Evolutionary conservation across 768 basidiomycete genomes (phyloP), one percentile per base, ranked within the genome.

Genomic region (Lactarius indigo): DNA sequence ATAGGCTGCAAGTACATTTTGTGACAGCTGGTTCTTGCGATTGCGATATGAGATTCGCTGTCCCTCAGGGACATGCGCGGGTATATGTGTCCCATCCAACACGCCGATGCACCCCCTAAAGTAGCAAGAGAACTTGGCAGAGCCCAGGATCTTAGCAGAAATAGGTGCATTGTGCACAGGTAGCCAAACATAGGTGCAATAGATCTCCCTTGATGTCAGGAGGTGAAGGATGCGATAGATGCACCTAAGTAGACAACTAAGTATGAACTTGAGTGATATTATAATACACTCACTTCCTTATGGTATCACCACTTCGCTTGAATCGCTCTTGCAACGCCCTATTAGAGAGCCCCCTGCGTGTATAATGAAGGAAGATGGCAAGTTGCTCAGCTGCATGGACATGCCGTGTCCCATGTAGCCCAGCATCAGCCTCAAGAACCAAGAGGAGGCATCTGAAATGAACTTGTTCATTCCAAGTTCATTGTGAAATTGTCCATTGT

Each of bases 51-150:
- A 7, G 67, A 28, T 30, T 61, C 63, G 23, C 73, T 71, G 20
- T 13, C 68, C 30, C 62, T 66, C 9, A 72, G 41, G 1, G 42
- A 20, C 42, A 9, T 44, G 42, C 1, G 70, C 70, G 33, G 59
- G 71, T 30, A 79, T 70, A 41, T 78, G 74, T 0, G 77, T 74
- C 1, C 80, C 76, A 72, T 80, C 78, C 61, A 81, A 72, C 0
- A 76, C 74, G 5, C 76, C 76, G 42, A 74, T 54, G 23, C 73
- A 73, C 23, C 72, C 65, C 31, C 62, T 57, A 59, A 81, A 79
- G 63, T 68, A 80, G 60, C 79, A 58, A 76, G 20, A 31, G 31
- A 31, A 31, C 31, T 31, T 31, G 31, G 4, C 20, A 73, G 57
- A 75, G 73, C 20, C 73, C 68, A 61, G 78, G 74, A 44, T 69